phyloP scores from a whole-genome alignment of 2,329 filamentous ascomycete species.

The Cladosporium velox region DNA sequence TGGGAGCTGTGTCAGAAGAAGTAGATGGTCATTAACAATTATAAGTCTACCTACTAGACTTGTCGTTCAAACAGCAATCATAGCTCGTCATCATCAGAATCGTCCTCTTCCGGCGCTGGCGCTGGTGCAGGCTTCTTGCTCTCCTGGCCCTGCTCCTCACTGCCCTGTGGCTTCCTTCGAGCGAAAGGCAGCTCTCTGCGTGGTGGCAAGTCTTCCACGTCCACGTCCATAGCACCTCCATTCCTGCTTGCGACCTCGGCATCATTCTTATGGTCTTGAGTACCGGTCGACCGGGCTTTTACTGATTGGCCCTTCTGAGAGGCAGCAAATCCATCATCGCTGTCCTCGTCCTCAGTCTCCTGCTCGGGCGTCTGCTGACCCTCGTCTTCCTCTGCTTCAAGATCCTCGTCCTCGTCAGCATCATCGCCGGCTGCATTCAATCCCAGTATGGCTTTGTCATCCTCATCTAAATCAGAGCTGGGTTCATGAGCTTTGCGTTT shows the following conservation, averaged over 20 bases:
- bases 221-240: constrained; percentile 21
- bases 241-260: not conserved
- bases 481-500: constrained; percentile 46
- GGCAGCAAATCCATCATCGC: constrained; percentile 25
- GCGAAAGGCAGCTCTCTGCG: constrained; percentile 29
- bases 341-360: constrained; percentile 32
- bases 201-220: constrained; percentile 25
- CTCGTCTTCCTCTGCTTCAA: constrained; percentile 41
- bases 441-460: constrained; percentile 36
- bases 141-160: constrained; percentile 23
- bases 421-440: constrained; percentile 32
- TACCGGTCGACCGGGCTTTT: not conserved
- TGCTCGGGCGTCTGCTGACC: constrained; percentile 34
- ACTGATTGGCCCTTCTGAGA: not conserved
- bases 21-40: not conserved
- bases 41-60: not conserved
- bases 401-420: constrained; percentile 49
- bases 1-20: not conserved
- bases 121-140: constrained; percentile 11
- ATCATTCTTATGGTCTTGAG: not conserved
- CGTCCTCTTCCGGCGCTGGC: constrained; percentile 22
- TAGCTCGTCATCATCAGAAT: constrained; percentile 39
- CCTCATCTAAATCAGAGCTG: constrained; percentile 39
- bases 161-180: constrained; percentile 21
- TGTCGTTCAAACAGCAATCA: constrained; percentile 21